These are phyloP conservation scores for Canna indica DNA, from an alignment of 176 grass and related monocot genomes.

Conservation along the genomic window DNA sequence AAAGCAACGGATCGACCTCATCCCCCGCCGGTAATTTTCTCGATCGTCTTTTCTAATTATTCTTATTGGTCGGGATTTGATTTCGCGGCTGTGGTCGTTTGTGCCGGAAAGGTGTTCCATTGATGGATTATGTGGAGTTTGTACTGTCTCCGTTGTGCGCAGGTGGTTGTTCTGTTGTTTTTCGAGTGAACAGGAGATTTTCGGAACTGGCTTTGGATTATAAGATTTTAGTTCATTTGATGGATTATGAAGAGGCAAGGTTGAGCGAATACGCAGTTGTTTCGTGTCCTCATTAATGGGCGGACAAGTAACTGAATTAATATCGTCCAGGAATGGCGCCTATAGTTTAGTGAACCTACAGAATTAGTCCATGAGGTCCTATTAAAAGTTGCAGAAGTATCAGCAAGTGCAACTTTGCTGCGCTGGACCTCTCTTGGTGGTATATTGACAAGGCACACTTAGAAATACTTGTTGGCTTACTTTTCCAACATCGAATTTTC, in stretches of 20 bases:
- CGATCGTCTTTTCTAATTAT: neutral
- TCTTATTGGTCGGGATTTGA: neutral
- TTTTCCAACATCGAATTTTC: neutral
- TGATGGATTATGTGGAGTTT: neutral
- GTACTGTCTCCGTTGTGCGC: no score
- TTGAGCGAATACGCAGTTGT: neutral
- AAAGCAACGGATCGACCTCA: conserved; percentile 6
- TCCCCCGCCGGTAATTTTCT: conserved; percentile 31
- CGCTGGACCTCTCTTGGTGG: neutral
- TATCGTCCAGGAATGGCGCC: neutral
- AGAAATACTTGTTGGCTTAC: neutral
- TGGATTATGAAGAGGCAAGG: neutral
- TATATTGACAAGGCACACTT: neutral
- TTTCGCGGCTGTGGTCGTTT: neutral
- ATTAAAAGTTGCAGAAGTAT: neutral
- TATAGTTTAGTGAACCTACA: neutral
- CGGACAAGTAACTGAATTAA: neutral
- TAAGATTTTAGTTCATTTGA: neutral
- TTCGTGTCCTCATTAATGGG: neutral
- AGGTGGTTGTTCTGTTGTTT: no score
- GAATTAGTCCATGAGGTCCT: neutral
- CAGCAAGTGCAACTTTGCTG: neutral
- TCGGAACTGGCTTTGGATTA: neutral
- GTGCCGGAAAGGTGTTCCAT: neutral
- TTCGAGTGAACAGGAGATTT: no score